phyloP scores from a whole-genome alignment of 2,329 filamentous ascomycete species.

The Apiospora koreana region DNA sequence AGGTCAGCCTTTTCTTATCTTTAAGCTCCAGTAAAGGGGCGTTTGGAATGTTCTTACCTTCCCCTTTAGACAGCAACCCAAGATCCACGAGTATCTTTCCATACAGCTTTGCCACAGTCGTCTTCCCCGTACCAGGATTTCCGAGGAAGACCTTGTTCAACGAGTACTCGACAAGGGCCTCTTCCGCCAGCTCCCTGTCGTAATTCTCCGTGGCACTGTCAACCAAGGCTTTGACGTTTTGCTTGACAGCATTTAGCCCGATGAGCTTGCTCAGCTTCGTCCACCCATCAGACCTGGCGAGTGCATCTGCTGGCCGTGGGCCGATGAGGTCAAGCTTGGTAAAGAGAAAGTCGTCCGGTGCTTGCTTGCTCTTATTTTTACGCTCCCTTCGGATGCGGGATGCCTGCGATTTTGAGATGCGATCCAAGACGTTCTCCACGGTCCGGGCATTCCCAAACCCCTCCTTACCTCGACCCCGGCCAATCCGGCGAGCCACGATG shows the following conservation, averaged over 20 bases:
- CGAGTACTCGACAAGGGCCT: slow-evolving; percentile 24
- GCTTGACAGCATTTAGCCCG: slow-evolving; percentile 27
- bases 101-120: slow-evolving; percentile 32
- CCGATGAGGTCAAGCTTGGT: slow-evolving; percentile 72
- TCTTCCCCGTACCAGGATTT: slow-evolving; percentile 33
- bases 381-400: slow-evolving; percentile 53
- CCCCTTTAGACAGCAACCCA: slow-evolving; percentile 38
- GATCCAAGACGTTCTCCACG: slow-evolving; percentile 61
- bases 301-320: slow-evolving; percentile 29
- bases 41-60: slow-evolving; percentile 16
- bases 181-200: slow-evolving; percentile 27
- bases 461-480: slow-evolving; percentile 59
- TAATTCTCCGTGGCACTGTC: slow-evolving; percentile 31
- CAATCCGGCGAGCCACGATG: slow-evolving; percentile 63
- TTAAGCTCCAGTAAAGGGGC: no score
- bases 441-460: slow-evolving; percentile 75
- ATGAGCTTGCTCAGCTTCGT: slow-evolving; percentile 32
- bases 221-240: slow-evolving; percentile 42
- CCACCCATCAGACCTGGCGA: slow-evolving; percentile 25
- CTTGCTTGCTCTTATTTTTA: slow-evolving; percentile 27
- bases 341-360: slow-evolving; percentile 59
- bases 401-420: slow-evolving; percentile 60
- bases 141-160: slow-evolving; percentile 32
- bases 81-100: slow-evolving; percentile 29
- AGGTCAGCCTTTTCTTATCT: background rate